A percentile compares a stretch with the other conserved stretches of the same genome.
phyloP scores from a whole-genome alignment of 176 grass and related monocot species.

The Poa annua region DNA sequence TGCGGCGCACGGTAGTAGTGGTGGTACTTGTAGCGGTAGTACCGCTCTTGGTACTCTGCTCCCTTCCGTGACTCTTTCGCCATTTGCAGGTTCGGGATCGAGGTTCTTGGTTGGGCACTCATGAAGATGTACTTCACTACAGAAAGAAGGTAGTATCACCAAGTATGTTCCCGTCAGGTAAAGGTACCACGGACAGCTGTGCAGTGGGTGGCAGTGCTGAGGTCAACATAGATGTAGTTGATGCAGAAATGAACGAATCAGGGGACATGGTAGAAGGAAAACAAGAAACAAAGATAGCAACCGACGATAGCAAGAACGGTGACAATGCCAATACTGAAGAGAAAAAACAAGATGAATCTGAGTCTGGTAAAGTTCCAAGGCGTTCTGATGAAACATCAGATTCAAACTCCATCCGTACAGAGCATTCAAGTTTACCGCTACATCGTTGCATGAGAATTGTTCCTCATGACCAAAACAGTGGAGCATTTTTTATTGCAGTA shows the following conservation, averaged over 20 bases:
- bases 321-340: conserved; percentile 12
- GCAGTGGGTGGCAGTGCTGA: conserved; percentile 28
- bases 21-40: no score
- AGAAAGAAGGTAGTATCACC: conserved; percentile 70
- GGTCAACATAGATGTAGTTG: conserved; percentile 40
- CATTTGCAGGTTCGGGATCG: conserved; percentile 76
- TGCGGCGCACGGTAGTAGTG: no score
- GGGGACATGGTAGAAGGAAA: conserved; percentile 29
- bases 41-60: background rate
- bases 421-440: conserved; percentile 75
- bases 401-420: conserved; percentile 36
- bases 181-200: conserved; percentile 50
- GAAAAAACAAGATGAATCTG: conserved; percentile 33
- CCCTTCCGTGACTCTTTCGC: conserved; percentile 21
- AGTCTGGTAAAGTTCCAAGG: conserved; percentile 33
- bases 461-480: conserved; percentile 96
- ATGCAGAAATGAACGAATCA: conserved; percentile 45
- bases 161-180: conserved; percentile 96
- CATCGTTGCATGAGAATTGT: conserved; percentile 92
- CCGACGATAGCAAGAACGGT: background rate
- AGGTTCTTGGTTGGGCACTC: conserved; percentile 80
- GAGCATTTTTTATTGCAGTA: conserved; percentile 95
- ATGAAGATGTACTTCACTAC: conserved; percentile 80
- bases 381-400: conserved; percentile 35
- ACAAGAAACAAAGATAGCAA: conserved; percentile 34